Conservation (phyloP, 2,329 filamentous ascomycete species). For the Piedraia hortae region DNA sequence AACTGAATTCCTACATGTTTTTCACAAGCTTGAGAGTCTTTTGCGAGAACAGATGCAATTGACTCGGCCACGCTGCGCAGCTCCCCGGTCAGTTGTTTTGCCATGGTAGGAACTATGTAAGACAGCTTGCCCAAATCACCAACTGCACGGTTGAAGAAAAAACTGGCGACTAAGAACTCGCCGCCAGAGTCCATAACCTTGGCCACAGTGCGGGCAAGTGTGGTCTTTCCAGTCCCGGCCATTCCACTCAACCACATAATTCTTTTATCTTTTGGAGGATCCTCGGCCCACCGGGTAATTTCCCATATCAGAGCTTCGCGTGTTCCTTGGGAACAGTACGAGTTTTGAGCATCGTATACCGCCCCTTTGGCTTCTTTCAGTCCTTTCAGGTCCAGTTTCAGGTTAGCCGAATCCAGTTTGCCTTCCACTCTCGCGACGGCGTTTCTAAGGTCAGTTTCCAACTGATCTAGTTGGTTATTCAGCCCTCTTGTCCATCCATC, state of each 20-base stretch:
- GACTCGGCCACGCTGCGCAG: background rate
- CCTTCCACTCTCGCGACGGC: too few species aligned
- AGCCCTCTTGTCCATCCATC: too few species aligned
- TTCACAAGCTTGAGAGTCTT: too few species aligned
- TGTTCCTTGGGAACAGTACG: conserved; percentile 7
- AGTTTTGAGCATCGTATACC: too few species aligned
- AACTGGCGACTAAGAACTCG: background rate
- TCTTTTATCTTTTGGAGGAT: conserved; percentile 4
- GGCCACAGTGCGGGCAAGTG: conserved; percentile 11
- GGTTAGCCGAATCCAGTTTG: too few species aligned
- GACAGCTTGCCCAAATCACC: background rate
- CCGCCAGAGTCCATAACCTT: too few species aligned
- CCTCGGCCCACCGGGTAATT: conserved; percentile 6
- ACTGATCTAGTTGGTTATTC: too few species aligned
- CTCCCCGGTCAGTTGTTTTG: background rate
- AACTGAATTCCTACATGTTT: too few species aligned
- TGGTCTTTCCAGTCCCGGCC: conserved; percentile 13
- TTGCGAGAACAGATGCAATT: too few species aligned
- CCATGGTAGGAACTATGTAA: background rate
- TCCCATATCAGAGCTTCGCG: conserved; percentile 6
- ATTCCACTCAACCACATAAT: conserved; percentile 13
- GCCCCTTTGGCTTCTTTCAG: too few species aligned
- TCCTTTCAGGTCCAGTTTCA: too few species aligned
- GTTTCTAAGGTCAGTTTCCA: too few species aligned
- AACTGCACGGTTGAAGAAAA: background rate